Evolutionary conservation across 352 stramenopile genomes (phyloP).

Genomic region (Pythium brassicae): DNA sequence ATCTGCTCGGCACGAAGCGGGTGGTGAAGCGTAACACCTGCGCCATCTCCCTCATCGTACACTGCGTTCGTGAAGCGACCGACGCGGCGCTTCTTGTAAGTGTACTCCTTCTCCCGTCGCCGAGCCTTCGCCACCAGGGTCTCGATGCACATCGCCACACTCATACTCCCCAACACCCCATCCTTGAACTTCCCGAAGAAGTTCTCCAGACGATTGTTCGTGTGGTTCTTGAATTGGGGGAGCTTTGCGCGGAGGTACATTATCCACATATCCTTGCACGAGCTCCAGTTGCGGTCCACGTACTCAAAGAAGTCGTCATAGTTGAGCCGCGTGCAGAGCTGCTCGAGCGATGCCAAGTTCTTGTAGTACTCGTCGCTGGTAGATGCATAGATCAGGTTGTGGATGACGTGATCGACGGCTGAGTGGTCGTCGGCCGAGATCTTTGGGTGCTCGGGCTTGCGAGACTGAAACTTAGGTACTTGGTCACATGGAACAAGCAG

Average conservation of each 20-base stretch:
- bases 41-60: background rate
- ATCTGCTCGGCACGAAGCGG: background rate
- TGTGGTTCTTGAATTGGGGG: background rate
- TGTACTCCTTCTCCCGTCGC: background rate
- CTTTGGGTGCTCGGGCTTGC: no score
- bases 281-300: background rate
- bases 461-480: background rate
- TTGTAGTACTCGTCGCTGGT: conserved; percentile 6
- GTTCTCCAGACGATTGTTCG: background rate
- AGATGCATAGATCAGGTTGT: conserved; percentile 12
- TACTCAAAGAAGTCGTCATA: background rate
- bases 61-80: background rate
- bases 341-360: background rate
- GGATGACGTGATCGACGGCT: no score
- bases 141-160: background rate
- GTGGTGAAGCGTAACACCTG: background rate
- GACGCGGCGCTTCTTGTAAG: background rate
- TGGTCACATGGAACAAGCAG: background rate
- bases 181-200: background rate
- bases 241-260: background rate
- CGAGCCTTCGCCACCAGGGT: background rate
- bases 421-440: no score
- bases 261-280: background rate
- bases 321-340: background rate
- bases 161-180: background rate